Percentiles rank a stretch among this genome's conserved stretches.
These are phyloP conservation scores for Fraxinus latifolia DNA, from an alignment of 305 asterid species.

Conservation along the genomic window DNA sequence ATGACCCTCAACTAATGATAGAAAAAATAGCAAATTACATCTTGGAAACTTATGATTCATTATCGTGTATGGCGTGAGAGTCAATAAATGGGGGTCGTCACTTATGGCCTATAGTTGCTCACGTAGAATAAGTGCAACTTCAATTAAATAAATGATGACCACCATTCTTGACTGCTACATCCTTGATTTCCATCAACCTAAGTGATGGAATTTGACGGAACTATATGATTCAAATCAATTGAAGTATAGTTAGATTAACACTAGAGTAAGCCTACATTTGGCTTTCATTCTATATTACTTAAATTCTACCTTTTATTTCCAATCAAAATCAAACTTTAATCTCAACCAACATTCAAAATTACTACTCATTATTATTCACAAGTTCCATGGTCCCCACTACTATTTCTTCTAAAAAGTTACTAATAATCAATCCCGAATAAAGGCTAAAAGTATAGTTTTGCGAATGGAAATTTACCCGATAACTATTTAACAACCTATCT, in stretches of 20 bases:
- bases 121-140: background rate
- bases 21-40: background rate
- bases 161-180: background rate
- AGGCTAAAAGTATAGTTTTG: background rate
- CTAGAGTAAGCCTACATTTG: background rate
- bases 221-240: background rate
- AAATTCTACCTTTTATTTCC: background rate
- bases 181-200: background rate
- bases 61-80: background rate
- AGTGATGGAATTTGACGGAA: background rate
- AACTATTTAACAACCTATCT: slow-evolving; percentile 11
- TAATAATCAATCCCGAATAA: background rate
- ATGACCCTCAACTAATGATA: background rate
- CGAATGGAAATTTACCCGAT: background rate
- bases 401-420: background rate
- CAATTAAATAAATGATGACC: background rate
- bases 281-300: background rate
- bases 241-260: background rate
- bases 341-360: background rate
- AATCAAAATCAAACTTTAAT: background rate
- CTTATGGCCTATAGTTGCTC: background rate
- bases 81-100: background rate
- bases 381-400: background rate
- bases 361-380: background rate
- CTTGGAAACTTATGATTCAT: background rate